Base-by-base conservation (phyloP, 768 basidiomycete genomes). In the Amanita fuliginea region DNA sequence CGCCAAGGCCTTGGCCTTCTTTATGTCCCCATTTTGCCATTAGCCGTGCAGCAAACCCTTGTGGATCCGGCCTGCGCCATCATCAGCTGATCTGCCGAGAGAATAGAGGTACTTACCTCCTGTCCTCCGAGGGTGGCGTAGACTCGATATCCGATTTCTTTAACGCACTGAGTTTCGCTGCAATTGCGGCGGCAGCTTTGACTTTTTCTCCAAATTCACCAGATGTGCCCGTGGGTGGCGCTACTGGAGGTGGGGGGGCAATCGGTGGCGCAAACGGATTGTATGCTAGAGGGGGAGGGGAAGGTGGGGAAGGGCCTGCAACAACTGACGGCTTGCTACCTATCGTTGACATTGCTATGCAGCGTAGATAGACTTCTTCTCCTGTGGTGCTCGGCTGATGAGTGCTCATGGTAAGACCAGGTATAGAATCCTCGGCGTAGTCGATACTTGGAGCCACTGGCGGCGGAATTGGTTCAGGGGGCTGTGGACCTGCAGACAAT, bases 1-100 rank as follows among this genome's bases (percentile, higher is more conserved):
- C 83, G 30, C 95, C 95, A 1, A 97, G 74, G 8, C 94, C 94
- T 65, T 92, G 83, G 1, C 95, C 95, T 62, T 90, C 89, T 61
- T 88, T 86, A 62, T 96, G 91, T 0, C 94, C 94, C 88, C 87
- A 94, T 67, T 93, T 96, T 2, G 87, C 88, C 92, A 96, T 95
- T 56, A 95, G 61, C 30, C 87, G 82, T 10, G 83, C 82, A 28
- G 90, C 90, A 57, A 94, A 91, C 10, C 76, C 77, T 49, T 80
- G 82, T 0, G 81, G 78, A 54, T 87, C 80, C 34, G 79, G 69
- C 47, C 74, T 72, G 44, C 41, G 24, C 13, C 35, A 22, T 47
- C 2, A 16, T 24, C 16, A 42, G 26, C 42, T 4, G 49, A 22
- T 44, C 28, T 42, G 3, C 46, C 13, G 6, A 49, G 4, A 10